Base-by-base conservation (phyloP, 257 asterid genomes). In the Verbena officinalis region DNA sequence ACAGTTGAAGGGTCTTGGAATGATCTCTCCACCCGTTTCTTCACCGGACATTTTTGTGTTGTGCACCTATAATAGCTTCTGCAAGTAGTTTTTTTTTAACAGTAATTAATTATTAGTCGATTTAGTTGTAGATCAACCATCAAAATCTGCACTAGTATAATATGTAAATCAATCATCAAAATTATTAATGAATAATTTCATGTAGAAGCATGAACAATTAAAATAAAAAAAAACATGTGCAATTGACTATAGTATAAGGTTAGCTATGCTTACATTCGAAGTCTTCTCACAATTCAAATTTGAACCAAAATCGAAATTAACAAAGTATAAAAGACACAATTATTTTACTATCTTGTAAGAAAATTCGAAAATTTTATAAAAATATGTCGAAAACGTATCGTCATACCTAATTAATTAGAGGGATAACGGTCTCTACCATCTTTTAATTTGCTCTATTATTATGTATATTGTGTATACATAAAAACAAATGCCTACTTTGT, bases 21-120 rank as follows among this genome's bases (percentile, higher is more conserved):
- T 5, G 89, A 86, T 51, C 93, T 73, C 73, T 86, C 93, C 2
- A 86, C 87, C 24, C 84, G 83, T 56, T 86, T 86, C 79, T 86
- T 86, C 49, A 86, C 93, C 0, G 55, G 65, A 46, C 93, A 86
- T 72, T 86, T 86, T 46, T 81, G 87, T 24, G 83, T 83, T 0
- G 93, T 86, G 73, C 93, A 86, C 67, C 87, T 66, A 36, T 86
- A 86, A 70, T 86, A 86, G 71, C 89, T 86, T 77, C 93, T 86
- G 80, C 79, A 73, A 57, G 13, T 0, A 5, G 27, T 10, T 15
- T 19, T 17, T 16, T 39, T 27, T 5, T 34, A 7, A 20, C 43
- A 57, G n/a, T 1, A 36, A 4, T 4, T 36, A 34, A 51, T 14
- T 5, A n/a, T 27, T 8, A 59, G 36, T 36, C 16, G 21, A 20